These are phyloP conservation scores for Amyloporia xantha DNA, from an alignment of 768 basidiomycete genomes.

Conservation along the genomic window DNA sequence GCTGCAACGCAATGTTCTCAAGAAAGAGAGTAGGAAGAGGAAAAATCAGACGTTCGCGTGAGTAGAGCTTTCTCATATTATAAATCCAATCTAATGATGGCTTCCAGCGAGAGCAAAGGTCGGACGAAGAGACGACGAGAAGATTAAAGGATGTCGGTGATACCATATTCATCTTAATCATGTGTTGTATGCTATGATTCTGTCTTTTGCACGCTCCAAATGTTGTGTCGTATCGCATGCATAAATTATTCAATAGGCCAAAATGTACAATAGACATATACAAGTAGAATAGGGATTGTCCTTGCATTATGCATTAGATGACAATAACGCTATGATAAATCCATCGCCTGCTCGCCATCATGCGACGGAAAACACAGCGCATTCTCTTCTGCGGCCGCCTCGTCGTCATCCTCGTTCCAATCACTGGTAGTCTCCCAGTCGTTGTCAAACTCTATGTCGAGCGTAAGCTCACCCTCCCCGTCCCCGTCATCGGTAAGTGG, in stretches of 20 bases:
- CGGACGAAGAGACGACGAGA: slow-evolving; percentile 40
- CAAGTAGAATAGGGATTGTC: no score
- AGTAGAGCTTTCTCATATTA: slow-evolving; percentile 26
- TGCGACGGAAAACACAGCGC: slow-evolving; percentile 60
- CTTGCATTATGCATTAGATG: no score
- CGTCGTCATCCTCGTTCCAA: slow-evolving; percentile 87
- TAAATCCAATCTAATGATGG: neutral
- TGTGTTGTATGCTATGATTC: no score
- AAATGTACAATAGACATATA: no score
- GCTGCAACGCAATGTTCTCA: slow-evolving; percentile 59
- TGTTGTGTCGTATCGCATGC: no score
- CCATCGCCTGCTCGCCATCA: slow-evolving; percentile 35
- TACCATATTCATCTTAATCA: no score
- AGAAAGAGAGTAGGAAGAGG: slow-evolving; percentile 83
- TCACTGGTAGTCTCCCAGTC: slow-evolving; percentile 88
- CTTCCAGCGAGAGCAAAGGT: slow-evolving; percentile 40
- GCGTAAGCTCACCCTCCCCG: slow-evolving; percentile 51
- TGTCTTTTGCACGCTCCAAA: no score
- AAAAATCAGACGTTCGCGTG: slow-evolving; percentile 58
- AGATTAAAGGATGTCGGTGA: slow-evolving; percentile 17
- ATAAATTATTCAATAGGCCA: no score
- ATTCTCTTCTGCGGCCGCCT: slow-evolving; percentile 66
- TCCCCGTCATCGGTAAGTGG: slow-evolving; percentile 47
- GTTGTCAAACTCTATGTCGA: slow-evolving; percentile 84
- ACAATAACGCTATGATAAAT: slow-evolving; percentile 22